Conservation (phyloP, 1,284 basidiomycete species). For the Megacollybia platyphylla region DNA sequence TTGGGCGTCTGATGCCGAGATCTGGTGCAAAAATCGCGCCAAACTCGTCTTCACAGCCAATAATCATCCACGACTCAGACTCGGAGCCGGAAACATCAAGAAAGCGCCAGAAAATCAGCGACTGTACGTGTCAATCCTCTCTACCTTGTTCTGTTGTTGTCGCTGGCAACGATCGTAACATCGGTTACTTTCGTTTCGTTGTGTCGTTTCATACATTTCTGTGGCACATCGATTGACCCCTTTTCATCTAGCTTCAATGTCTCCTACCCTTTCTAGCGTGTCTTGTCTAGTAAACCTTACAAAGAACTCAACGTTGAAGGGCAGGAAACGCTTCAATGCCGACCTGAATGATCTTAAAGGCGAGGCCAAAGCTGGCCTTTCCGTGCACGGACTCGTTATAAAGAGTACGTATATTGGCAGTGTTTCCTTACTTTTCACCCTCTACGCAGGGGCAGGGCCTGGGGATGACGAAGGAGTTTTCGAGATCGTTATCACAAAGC, state of each 20-base stretch:
- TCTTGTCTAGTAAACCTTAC: not conserved
- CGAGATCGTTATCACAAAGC: constrained; percentile 27
- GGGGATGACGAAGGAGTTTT: constrained; percentile 55
- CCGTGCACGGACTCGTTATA: constrained; percentile 21
- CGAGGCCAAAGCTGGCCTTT: constrained; percentile 15
- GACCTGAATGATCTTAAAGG: constrained; percentile 33
- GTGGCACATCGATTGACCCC: not conserved
- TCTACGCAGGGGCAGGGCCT: constrained; percentile 23
- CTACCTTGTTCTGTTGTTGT: no score
- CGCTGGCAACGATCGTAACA: no score
- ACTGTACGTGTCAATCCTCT: not conserved
- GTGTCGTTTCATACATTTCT: not conserved
- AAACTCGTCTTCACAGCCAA: not conserved
- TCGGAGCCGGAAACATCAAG: not conserved
- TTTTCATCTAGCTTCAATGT: not conserved
- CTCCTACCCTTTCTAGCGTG: not conserved
- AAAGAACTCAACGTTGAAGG: constrained; percentile 32
- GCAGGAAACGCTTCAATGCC: constrained; percentile 36
- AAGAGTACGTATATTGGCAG: constrained; percentile 20
- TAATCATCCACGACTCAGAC: constrained; percentile 1
- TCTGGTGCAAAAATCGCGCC: not conserved
- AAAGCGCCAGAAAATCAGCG: constrained; percentile 1
- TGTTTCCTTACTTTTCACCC: not conserved
- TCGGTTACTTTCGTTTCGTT: not conserved
- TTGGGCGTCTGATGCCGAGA: not conserved